phyloP scores from a whole-genome alignment of 768 basidiomycete species.

The Hygrophorus pudorinus region DNA sequence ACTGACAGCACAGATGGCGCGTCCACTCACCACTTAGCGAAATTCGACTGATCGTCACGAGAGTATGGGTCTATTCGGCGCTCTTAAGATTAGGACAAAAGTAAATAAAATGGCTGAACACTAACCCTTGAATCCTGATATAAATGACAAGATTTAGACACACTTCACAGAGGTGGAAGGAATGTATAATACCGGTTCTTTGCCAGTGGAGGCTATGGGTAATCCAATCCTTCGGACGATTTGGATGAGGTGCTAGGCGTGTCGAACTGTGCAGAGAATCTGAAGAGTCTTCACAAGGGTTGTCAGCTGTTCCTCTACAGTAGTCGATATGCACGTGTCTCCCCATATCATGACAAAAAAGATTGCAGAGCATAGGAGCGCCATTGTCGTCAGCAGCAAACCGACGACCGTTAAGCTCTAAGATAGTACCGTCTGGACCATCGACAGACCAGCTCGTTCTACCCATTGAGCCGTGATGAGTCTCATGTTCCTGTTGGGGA shows the following conservation, averaged over 20 bases:
- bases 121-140: conserved; percentile 46
- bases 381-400: conserved; percentile 47
- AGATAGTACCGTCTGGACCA: conserved; percentile 33
- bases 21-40: conserved; percentile 38
- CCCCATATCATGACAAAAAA: conserved; percentile 45
- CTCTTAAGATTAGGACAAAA: conserved; percentile 1
- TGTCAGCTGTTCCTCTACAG: conserved; percentile 32
- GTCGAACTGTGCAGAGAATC: conserved; percentile 37
- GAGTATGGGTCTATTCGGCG: conserved; percentile 42
- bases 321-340: conserved; percentile 49
- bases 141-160: conserved; percentile 3
- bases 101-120: not conserved
- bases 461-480: conserved; percentile 55
- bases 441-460: conserved; percentile 47
- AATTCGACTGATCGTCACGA: conserved; percentile 43
- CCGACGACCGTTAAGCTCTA: conserved; percentile 47
- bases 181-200: conserved; percentile 34
- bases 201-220: conserved; percentile 48
- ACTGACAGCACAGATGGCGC: not conserved
- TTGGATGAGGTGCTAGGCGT: conserved; percentile 36
- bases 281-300: conserved; percentile 28
- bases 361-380: conserved; percentile 54
- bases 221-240: conserved; percentile 40
- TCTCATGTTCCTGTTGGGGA: conserved; percentile 51
- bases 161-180: conserved; percentile 7